Evolutionary conservation across 2,329 filamentous ascomycete genomes (phyloP).

Genomic region (Neoarthrinium moseri): DNA sequence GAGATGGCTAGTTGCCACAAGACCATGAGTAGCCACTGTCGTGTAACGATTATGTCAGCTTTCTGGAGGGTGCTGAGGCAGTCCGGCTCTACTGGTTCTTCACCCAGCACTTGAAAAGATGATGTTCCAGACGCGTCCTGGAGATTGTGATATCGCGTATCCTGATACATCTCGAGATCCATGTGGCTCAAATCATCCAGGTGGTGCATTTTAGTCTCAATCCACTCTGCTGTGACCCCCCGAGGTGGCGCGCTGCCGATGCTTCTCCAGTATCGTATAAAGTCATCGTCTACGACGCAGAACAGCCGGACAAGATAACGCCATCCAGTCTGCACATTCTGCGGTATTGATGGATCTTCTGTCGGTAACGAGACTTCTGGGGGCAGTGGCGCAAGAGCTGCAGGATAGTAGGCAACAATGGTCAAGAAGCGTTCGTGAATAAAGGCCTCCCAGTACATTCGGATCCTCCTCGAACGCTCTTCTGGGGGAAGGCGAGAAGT

Average conservation of each 20-base stretch:
- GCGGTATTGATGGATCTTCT: neutral
- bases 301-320: slow-evolving; percentile 1
- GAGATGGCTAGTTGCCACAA: slow-evolving; percentile 3
- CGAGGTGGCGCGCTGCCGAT: neutral
- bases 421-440: slow-evolving; percentile 3
- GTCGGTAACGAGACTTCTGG: neutral
- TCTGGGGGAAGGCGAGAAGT: neutral
- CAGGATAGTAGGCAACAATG: neutral
- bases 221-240: neutral
- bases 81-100: neutral
- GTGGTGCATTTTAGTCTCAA: slow-evolving; percentile 3
- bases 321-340: neutral
- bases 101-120: no score
- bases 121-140: no score
- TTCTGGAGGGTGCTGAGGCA: slow-evolving; percentile 1
- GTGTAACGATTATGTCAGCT: slow-evolving; percentile 1
- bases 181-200: neutral
- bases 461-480: neutral
- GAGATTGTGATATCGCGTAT: no score
- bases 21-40: slow-evolving; percentile 5
- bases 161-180: neutral
- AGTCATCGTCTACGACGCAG: neutral
- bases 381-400: neutral
- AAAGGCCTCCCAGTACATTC: slow-evolving; percentile 2
- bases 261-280: neutral